Conservation (phyloP, 345 rosid species). For the Bruguiera sexangula region DNA sequence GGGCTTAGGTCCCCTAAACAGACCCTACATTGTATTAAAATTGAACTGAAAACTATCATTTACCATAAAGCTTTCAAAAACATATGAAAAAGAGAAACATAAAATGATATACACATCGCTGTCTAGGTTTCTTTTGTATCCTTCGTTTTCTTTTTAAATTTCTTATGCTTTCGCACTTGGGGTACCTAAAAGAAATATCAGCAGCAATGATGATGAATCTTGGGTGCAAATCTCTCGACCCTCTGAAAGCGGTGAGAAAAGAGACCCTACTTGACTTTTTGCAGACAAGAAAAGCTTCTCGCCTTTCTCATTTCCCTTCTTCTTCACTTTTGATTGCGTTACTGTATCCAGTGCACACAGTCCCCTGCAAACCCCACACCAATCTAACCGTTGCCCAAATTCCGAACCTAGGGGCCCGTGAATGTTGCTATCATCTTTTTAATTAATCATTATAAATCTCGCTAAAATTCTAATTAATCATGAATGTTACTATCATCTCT, state of each 20-base stretch:
- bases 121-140: conserved; percentile 6
- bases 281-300: conserved; percentile 39
- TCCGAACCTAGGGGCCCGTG: conserved; percentile 45
- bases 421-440: conserved; percentile 38
- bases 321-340: no score
- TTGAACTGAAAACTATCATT: no score
- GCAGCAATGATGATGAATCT: conserved; percentile 87
- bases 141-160: neutral
- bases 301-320: conserved; percentile 34
- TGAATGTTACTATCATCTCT: no score
- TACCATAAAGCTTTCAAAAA: no score
- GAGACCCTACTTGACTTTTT: conserved; percentile 69
- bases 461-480: no score
- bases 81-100: neutral
- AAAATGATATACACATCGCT: conserved; percentile 20
- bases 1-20: no score
- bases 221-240: conserved; percentile 66
- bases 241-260: conserved; percentile 57
- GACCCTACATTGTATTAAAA: no score
- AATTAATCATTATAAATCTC: conserved; percentile 21
- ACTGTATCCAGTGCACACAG: neutral
- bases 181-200: conserved; percentile 36
- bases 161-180: conserved; percentile 19
- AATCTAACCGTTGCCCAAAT: conserved; percentile 59
- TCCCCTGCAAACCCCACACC: conserved; percentile 20